A percentile compares a stretch with the other conserved stretches of the same genome.
phyloP scores from a whole-genome alignment of 768 basidiomycete genomes.

The Rhizopogon vinicolor region DNA sequence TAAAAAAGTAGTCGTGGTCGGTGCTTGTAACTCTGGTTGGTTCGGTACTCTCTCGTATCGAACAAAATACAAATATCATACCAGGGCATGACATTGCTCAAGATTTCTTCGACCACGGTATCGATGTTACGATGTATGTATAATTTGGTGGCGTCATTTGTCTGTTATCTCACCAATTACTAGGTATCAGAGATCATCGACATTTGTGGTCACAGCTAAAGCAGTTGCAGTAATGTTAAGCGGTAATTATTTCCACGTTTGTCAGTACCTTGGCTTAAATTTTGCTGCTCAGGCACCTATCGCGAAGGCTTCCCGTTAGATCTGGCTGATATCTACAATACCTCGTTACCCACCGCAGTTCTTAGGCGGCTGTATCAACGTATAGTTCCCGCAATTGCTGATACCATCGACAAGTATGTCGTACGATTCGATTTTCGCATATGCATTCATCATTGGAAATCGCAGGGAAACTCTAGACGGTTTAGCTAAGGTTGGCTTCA shows the following conservation, averaged over 20 bases:
- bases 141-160: neutral
- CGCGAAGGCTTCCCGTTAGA: conserved; percentile 20
- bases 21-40: conserved; percentile 59
- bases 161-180: conserved; percentile 2
- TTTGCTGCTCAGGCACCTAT: conserved; percentile 7
- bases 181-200: conserved; percentile 23
- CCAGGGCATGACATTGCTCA: conserved; percentile 34
- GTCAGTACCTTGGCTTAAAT: neutral
- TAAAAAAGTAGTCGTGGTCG: conserved; percentile 66
- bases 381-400: conserved; percentile 7
- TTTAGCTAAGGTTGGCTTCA: conserved; percentile 34
- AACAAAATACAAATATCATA: neutral
- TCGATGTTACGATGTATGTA: conserved; percentile 25
- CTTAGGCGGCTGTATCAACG: conserved; percentile 18
- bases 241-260: conserved; percentile 2
- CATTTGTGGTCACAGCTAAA: conserved; percentile 13
- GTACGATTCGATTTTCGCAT: neutral
- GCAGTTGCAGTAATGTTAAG: conserved; percentile 6
- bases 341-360: conserved; percentile 12
- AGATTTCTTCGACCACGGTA: conserved; percentile 26
- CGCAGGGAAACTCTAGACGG: conserved; percentile 32
- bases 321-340: conserved; percentile 14
- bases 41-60: neutral
- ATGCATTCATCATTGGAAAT: neutral
- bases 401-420: conserved; percentile 23